Evolutionary conservation across 2,329 filamentous ascomycete genomes (phyloP), one percentile per base, ranked within the genome.

Genomic region (Monilinia fructicola): DNA sequence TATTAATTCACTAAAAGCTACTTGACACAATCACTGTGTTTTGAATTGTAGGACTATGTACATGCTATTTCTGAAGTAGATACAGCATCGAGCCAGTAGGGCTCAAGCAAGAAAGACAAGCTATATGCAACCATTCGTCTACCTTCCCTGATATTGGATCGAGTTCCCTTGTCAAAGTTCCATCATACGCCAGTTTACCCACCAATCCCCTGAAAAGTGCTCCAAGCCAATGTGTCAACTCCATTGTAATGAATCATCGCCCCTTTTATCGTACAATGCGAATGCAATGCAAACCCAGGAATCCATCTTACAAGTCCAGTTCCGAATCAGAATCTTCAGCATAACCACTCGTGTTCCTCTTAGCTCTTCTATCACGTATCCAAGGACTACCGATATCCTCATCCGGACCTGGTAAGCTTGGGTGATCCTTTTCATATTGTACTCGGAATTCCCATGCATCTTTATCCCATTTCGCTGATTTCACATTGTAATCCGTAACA

Each of bases 391-490:
- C 71, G n/a, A 69, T 46, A 11, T 53, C 53, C 58, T 78, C 78
- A 46, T 75, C 74, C 44, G 76, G 75, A n/a, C 71, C 74, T 9
- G 78, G 73, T n/a, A 77, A 67, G 50, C 78, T 78, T 3, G 85
- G 84, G 73, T 88, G 79, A 4, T 82, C 81, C 67, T 76, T 79
- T 66, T 85, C 83, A 68, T 86, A 90, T 66, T 79, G 77, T 23
- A 76, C 78, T 67, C 82, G 79, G 44, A 86, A 81, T 65, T 82
- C 82, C 35, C 80, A 78, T 4, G 90, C 89, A 66, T 87, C 84
- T 26, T 78, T 80, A 74, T 96, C 91, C 92, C 93, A 98, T 65
- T 84, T 83, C 61, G 82, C 84, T 11, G 85, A 82, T n/a, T 83
- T 81, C 60, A 82, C 81, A 56, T 87, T 86, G 77, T 86, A 92